phyloP scores from a whole-genome alignment of 768 basidiomycete species.

The Pleurotus cornucopiae region DNA sequence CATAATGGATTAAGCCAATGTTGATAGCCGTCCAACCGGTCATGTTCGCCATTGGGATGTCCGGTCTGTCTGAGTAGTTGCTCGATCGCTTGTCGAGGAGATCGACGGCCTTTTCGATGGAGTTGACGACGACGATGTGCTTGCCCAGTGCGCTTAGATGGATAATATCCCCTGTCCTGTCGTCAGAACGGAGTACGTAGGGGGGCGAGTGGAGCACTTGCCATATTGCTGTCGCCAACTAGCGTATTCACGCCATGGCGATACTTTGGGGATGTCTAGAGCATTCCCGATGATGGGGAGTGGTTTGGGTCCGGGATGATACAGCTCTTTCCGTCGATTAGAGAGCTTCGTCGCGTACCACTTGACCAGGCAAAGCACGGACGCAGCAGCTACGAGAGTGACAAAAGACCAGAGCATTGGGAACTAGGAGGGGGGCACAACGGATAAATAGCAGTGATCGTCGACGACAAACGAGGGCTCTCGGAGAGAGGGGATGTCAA shows the following conservation, averaged over 20 bases:
- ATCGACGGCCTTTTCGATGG: slow-evolving; percentile 26
- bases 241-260: slow-evolving; percentile 28
- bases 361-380: not conserved
- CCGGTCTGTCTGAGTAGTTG: slow-evolving; percentile 29
- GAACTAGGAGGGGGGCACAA: too few species aligned
- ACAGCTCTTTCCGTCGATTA: slow-evolving; percentile 23
- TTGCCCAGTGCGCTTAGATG: slow-evolving; percentile 30
- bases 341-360: slow-evolving; percentile 11
- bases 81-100: slow-evolving; percentile 32
- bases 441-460: too few species aligned
- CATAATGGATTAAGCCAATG: slow-evolving; percentile 29
- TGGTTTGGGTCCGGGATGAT: slow-evolving; percentile 31
- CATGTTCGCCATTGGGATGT: slow-evolving; percentile 9
- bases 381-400: not conserved
- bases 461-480: too few species aligned
- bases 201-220: not conserved
- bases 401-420: not conserved
- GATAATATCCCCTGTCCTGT: slow-evolving; percentile 27
- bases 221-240: slow-evolving; percentile 14
- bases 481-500: too few species aligned
- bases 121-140: slow-evolving; percentile 31
- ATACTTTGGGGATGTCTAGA: slow-evolving; percentile 19
- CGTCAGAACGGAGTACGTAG: not conserved
- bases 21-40: slow-evolving; percentile 18
- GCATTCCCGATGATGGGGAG: slow-evolving; percentile 34